A percentile compares a stretch with the other conserved stretches of the same genome.
phyloP scores from a whole-genome alignment of 1,284 basidiomycete species.

The Heliocybe sulcata region DNA sequence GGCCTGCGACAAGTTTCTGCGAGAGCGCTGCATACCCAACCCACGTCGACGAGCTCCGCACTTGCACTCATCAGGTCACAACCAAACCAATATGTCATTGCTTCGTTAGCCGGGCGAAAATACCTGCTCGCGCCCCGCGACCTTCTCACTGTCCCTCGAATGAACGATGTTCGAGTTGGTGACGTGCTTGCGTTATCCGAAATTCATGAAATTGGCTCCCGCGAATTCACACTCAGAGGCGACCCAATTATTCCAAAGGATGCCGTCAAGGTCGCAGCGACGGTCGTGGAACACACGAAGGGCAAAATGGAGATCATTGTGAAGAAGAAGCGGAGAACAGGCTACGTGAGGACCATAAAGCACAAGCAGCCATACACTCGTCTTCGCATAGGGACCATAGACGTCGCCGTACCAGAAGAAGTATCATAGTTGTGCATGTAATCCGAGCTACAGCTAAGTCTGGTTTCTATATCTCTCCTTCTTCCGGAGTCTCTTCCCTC shows the following conservation, averaged over 20 bases:
- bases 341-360: constrained; percentile 77
- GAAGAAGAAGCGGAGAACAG: constrained; percentile 98
- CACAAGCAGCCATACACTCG: constrained; percentile 95
- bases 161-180: constrained; percentile 78
- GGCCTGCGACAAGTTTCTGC: constrained; percentile 16
- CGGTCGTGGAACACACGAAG: constrained; percentile 95
- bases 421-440: constrained; percentile 3
- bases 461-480: constrained; percentile 67
- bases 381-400: constrained; percentile 74
- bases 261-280: constrained; percentile 73
- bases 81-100: constrained; percentile 84
- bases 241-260: constrained; percentile 52
- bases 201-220: constrained; percentile 90
- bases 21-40: constrained; percentile 24
- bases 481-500: constrained; percentile 66
- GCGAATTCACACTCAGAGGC: constrained; percentile 88
- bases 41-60: constrained; percentile 35
- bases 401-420: constrained; percentile 23
- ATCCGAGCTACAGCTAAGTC: not conserved
- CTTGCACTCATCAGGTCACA: constrained; percentile 70
- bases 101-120: constrained; percentile 82
- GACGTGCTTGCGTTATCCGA: constrained; percentile 81
- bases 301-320: constrained; percentile 85
- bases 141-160: constrained; percentile 85
- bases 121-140: constrained; percentile 89